These are phyloP conservation scores for Yarrowia osloensis DNA, from an alignment of 805 yeast species.

Conservation along the genomic window DNA sequence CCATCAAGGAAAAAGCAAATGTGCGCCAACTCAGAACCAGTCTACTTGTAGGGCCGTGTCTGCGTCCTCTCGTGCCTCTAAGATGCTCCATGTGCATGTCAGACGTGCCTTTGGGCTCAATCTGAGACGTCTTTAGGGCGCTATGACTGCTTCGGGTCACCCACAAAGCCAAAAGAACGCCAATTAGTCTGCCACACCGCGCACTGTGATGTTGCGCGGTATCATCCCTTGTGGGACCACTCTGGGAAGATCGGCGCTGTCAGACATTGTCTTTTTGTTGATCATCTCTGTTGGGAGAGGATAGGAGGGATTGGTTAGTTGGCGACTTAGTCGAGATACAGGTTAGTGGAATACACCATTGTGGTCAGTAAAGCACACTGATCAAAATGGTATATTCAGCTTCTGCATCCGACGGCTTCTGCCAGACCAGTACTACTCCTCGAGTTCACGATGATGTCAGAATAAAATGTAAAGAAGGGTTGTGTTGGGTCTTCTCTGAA, in stretches of 20 bases:
- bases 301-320: no score
- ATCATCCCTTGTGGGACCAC: neutral
- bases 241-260: neutral
- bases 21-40: no score
- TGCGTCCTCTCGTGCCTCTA: neutral
- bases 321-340: no score
- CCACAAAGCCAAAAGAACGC: neutral
- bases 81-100: neutral
- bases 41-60: no score
- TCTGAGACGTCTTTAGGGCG: neutral
- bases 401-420: no score
- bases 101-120: neutral
- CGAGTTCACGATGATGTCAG: neutral
- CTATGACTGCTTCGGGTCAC: neutral
- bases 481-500: neutral
- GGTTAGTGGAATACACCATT: no score
- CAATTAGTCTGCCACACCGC: neutral
- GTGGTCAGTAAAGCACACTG: no score
- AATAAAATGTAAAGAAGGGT: neutral
- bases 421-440: neutral
- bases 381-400: neutral
- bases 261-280: neutral
- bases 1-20: no score
- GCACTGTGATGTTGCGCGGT: neutral
- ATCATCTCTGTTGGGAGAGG: neutral